Evolutionary conservation across 768 basidiomycete species (phyloP).

Genomic region (Termitomyces sp.): DNA sequence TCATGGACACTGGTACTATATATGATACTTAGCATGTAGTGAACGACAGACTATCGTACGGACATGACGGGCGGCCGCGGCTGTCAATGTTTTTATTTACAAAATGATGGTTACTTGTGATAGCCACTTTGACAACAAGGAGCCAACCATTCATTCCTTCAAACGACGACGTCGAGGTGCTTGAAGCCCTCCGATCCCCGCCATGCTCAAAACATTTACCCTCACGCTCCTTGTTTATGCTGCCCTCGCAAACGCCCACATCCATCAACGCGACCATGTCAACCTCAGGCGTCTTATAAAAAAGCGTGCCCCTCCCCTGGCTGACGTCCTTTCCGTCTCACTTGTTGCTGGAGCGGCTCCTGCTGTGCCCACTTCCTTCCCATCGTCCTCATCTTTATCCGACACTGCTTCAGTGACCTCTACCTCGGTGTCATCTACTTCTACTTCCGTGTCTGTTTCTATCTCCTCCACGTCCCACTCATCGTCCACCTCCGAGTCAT

Average conservation of each 20-base stretch:
- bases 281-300: constrained; percentile 62
- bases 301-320: constrained; percentile 46
- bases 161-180: constrained; percentile 10
- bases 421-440: constrained; percentile 3
- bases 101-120: constrained; percentile 7
- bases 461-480: constrained; percentile 8
- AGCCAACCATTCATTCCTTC: constrained; percentile 7
- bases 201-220: constrained; percentile 49
- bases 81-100: background rate
- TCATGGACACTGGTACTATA: constrained; percentile 7
- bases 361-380: constrained; percentile 18
- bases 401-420: constrained; percentile 6
- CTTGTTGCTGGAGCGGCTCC: constrained; percentile 29
- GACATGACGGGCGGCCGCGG: background rate
- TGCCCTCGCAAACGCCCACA: constrained; percentile 39
- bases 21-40: background rate
- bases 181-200: constrained; percentile 14
- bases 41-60: background rate
- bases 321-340: constrained; percentile 7
- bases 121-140: background rate
- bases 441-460: constrained; percentile 2
- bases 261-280: constrained; percentile 49
- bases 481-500: background rate
- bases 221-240: constrained; percentile 63
- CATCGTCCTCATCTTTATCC: constrained; percentile 10